Conservation (phyloP, 202 grass and related monocot genomes). For the Alloteropsis angusta region DNA sequence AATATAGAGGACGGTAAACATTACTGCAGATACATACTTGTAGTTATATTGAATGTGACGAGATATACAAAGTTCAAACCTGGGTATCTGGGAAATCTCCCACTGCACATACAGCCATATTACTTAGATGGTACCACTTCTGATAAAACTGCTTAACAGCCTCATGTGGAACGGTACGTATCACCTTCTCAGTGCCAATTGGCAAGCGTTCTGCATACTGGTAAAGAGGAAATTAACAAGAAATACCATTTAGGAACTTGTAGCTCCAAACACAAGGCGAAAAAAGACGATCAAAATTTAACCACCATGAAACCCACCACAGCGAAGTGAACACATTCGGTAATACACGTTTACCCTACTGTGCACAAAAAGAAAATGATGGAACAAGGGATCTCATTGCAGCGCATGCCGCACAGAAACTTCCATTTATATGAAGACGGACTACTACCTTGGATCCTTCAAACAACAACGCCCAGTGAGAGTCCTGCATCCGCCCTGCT, state of each 20-base stretch:
- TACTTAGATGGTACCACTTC: slow-evolving; percentile 95
- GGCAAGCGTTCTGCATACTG: slow-evolving; percentile 98
- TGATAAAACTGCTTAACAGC: slow-evolving; percentile 73
- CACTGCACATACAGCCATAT: slow-evolving; percentile 91
- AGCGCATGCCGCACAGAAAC: not conserved
- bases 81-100: slow-evolving; percentile 80
- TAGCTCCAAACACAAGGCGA: not conserved
- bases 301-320: not conserved
- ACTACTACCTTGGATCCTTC: slow-evolving; percentile 76
- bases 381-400: not conserved
- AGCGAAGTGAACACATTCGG: not conserved
- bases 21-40: not conserved
- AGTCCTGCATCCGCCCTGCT: slow-evolving; percentile 85
- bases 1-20: slow-evolving; percentile 10
- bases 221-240: slow-evolving; percentile 23
- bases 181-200: slow-evolving; percentile 91
- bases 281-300: slow-evolving; percentile 15
- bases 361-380: not conserved
- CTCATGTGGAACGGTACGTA: slow-evolving; percentile 72
- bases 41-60: not conserved
- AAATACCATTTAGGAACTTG: slow-evolving; percentile 16
- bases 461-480: slow-evolving; percentile 90
- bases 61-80: slow-evolving; percentile 28
- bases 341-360: not conserved
- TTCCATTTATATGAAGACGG: not conserved